Conservation (phyloP, 129 eudicot species). For the Logfia minima region DNA sequence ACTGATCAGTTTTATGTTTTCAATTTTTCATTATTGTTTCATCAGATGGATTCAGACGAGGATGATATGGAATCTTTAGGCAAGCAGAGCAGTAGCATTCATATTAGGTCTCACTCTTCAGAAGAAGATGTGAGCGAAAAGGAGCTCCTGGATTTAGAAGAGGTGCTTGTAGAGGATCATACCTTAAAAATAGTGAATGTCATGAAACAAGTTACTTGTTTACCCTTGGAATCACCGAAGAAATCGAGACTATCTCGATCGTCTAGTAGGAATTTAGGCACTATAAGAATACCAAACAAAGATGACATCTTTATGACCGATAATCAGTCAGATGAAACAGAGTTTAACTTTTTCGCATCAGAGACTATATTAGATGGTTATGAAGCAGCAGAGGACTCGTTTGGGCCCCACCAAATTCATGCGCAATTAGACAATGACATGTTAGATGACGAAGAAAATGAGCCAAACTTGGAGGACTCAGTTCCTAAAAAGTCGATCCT, state of each 20-base stretch:
- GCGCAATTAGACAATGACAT: conserved; percentile 12
- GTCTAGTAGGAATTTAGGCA: conserved; percentile 41
- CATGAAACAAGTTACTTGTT: conserved; percentile 23
- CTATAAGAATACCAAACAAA: conserved; percentile 57
- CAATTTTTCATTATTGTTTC: background rate
- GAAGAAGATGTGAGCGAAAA: conserved; percentile 63
- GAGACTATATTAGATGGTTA: conserved; percentile 39
- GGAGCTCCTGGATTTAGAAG: conserved; percentile 39
- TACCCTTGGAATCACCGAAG: conserved; percentile 29
- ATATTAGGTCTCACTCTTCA: conserved; percentile 60
- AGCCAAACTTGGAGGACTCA: conserved; percentile 39
- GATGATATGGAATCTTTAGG: conserved; percentile 56
- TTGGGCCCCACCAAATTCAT: conserved; percentile 30
- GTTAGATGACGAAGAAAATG: conserved; percentile 29
- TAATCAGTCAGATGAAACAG: conserved; percentile 17
- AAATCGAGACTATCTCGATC: conserved; percentile 31
- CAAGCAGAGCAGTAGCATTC: conserved; percentile 44
- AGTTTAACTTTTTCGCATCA: background rate
- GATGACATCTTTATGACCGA: conserved; percentile 43
- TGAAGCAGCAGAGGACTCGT: conserved; percentile 47
- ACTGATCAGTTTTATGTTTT: conserved; percentile 22
- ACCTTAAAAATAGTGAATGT: conserved; percentile 13
- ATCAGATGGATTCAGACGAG: conserved; percentile 79
- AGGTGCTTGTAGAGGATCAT: conserved; percentile 33
- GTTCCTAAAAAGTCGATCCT: conserved; percentile 60